These are phyloP conservation scores for Zoysia matrella DNA, from an alignment of 202 grass and related monocot genomes.

Conservation along the genomic window DNA sequence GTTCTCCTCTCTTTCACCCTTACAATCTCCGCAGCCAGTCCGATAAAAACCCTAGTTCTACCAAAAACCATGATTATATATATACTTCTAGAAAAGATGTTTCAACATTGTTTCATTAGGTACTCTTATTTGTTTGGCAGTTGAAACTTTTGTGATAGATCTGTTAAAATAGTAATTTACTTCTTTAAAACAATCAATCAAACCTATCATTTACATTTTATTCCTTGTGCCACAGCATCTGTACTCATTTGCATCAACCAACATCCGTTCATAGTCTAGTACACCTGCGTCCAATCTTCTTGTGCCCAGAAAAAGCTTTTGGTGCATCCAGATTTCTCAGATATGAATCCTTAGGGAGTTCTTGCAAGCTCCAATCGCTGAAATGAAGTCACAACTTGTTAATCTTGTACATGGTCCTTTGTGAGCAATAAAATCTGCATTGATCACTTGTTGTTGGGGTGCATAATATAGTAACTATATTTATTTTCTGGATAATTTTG, in stretches of 20 bases:
- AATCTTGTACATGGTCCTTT: too few species aligned
- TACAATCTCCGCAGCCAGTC: too few species aligned
- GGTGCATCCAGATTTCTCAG: background rate
- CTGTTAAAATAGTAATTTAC: background rate
- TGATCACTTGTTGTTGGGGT: too few species aligned
- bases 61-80: too few species aligned
- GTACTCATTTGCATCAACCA: background rate
- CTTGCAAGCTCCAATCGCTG: too few species aligned
- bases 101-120: background rate
- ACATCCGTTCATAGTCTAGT: background rate
- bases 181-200: background rate
- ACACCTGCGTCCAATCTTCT: background rate
- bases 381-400: too few species aligned
- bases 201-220: background rate
- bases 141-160: conserved; percentile 15
- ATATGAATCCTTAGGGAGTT: background rate
- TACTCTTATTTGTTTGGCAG: background rate
- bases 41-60: too few species aligned
- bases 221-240: background rate
- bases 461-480: too few species aligned
- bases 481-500: too few species aligned
- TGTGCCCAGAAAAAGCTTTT: background rate
- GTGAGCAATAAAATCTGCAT: too few species aligned
- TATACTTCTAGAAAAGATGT: background rate
- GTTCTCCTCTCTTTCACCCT: too few species aligned